Base-by-base conservation (phyloP, 768 basidiomycete species). In the Tulasnella calospora region DNA sequence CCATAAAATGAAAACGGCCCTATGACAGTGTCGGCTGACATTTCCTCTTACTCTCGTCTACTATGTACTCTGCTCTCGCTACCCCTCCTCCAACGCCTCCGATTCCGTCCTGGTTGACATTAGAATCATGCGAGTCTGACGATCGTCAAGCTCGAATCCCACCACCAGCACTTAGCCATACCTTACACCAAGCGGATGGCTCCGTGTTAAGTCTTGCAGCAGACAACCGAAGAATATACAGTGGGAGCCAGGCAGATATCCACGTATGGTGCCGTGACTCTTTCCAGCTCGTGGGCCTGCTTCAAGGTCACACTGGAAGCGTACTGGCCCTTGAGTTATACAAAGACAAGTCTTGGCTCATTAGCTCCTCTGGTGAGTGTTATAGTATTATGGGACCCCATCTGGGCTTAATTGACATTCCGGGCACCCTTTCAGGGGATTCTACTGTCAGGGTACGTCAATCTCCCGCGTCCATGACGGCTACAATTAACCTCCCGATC, bases 191-290 rank as follows among this genome's bases (percentile, higher is more conserved):
- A 83, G 85, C 88, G 57, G 86, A 88, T 72, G 90, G 88, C 83
- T 94, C 93, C 8, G 89, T 94, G 3, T 86, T 95, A 40, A 91
- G 92, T 82, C 85, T 95, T 19, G 92, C 91, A 36, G 91, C 94
- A 2, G 91, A 92, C 82, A 87, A 88, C 8, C 83, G 86, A 17
- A 88, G 93, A 82, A 93, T 97, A 69, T 97, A 93, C 82, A 92
- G 91, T 77, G 95, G 95, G 0, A 92, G 90, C 81, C 94, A 96
- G 82, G 89, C 88, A 71, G 86, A 89, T 44, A 78, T 77, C 71
- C 80, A 98, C 95, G 95, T 97, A 61, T 97, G 95, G 93, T 90
- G 94, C 82, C 91, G 92, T 82, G 85, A 85, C 47, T 88, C 91
- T 0, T 92, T 93, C 79, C 88, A 89, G 3, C 86, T 94, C 40